phyloP scores from a whole-genome alignment of 495 filamentous ascomycete species.

The Aspergillus panamensis region DNA sequence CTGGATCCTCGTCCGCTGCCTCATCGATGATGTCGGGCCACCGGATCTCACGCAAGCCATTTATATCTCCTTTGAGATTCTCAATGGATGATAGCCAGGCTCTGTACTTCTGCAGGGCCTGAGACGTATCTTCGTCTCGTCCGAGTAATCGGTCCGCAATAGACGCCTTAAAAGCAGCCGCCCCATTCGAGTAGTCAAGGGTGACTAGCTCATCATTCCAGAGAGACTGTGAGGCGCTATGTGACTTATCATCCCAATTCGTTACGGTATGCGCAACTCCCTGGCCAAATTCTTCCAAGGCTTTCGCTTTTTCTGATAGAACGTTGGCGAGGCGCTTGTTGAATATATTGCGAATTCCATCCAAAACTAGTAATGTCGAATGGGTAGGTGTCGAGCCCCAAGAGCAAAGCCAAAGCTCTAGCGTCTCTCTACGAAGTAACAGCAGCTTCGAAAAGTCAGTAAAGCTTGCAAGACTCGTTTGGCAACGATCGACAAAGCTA shows the following conservation, averaged over 20 bases:
- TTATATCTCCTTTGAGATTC: constrained; percentile 56
- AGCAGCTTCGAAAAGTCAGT: constrained; percentile 64
- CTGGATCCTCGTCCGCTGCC: constrained; percentile 68
- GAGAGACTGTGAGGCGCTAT: constrained; percentile 45
- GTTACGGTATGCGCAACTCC: constrained; percentile 45
- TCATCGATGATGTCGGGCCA: constrained; percentile 78
- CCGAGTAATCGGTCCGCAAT: constrained; percentile 59
- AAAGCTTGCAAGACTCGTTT: constrained; percentile 51
- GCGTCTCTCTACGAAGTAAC: constrained; percentile 61
- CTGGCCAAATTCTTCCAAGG: constrained; percentile 56
- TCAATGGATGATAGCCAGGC: constrained; percentile 65
- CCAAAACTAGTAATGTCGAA: constrained; percentile 57
- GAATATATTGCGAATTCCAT: constrained; percentile 64
- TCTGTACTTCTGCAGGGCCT: constrained; percentile 57
- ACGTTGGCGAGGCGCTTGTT: constrained; percentile 60
- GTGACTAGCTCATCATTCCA: constrained; percentile 58
- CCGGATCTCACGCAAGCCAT: constrained; percentile 59
- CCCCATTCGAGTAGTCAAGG: constrained; percentile 54
- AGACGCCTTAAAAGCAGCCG: constrained; percentile 48
- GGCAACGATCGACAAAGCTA: constrained; percentile 57
- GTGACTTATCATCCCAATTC: constrained; percentile 51
- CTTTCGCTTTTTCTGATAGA: constrained; percentile 54
- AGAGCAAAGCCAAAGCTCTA: constrained; percentile 69
- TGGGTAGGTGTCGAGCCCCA: constrained; percentile 41
- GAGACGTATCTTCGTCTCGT: constrained; percentile 59